A percentile compares a stretch with the other conserved stretches of the same genome.
Evolutionary conservation across 1,139 yeast genomes (phyloP).

Genomic region (Kluyveromyces sp.): DNA sequence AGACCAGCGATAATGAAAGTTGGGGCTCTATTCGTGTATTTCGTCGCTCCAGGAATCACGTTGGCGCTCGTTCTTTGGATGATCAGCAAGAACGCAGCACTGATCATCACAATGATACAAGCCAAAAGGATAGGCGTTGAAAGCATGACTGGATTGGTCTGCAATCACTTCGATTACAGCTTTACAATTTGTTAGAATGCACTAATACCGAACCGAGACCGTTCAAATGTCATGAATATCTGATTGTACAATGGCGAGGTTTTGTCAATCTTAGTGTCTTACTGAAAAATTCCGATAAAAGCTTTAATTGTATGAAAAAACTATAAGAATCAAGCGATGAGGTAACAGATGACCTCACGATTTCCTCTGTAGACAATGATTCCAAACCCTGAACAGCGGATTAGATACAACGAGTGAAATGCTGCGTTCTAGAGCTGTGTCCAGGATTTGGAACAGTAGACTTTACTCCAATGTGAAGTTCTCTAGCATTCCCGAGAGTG

Average conservation of each 20-base stretch:
- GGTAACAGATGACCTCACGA: not conserved
- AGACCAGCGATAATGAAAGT: constrained; percentile 70
- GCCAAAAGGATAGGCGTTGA: constrained; percentile 17
- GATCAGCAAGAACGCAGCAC: constrained; percentile 21
- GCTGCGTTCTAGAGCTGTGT: not conserved
- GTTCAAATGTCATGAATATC: no score
- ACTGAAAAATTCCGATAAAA: not conserved
- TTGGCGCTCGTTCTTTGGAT: constrained; percentile 22
- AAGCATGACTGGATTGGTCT: not conserved
- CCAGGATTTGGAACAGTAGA: not conserved
- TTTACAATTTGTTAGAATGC: no score
- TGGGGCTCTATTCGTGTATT: constrained; percentile 37
- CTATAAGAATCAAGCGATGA: not conserved
- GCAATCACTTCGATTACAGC: not conserved
- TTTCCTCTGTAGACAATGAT: not conserved
- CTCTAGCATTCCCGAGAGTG: not conserved
- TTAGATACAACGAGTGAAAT: not conserved
- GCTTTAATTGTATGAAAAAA: not conserved
- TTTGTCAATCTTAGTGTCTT: no score
- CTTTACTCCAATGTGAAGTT: not conserved
- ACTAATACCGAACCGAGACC: no score
- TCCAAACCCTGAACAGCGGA: not conserved
- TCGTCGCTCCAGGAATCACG: constrained; percentile 22
- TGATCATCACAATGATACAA: constrained; percentile 21
- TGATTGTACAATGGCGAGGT: no score